phyloP scores from a whole-genome alignment of 257 asterid genomes.

The Primulina tabacum region DNA sequence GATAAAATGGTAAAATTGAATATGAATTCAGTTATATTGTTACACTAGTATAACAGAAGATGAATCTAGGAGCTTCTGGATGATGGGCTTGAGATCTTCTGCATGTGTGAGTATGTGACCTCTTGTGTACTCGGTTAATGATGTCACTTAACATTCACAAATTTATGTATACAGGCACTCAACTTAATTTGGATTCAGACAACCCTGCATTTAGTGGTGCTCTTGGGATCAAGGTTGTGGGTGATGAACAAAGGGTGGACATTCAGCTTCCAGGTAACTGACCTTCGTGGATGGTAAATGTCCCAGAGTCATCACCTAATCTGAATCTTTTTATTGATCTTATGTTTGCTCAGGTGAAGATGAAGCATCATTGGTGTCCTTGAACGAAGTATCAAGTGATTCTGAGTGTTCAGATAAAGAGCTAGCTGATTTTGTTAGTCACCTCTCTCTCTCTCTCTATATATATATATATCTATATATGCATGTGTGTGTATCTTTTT shows the following conservation, averaged over 20 bases:
- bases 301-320: slow-evolving; percentile 16
- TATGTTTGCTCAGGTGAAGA: slow-evolving; percentile 49
- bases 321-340: slow-evolving; percentile 17
- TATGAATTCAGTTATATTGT: too few relatives aligned
- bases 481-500: not conserved
- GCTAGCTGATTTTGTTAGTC: slow-evolving; percentile 68
- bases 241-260: slow-evolving; percentile 43
- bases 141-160: not conserved
- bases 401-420: slow-evolving; percentile 68
- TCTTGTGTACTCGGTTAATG: too few relatives aligned
- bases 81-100: too few relatives aligned
- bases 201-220: slow-evolving; percentile 40
- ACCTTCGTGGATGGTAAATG: slow-evolving; percentile 21
- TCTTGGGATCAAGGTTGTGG: slow-evolving; percentile 53
- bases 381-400: slow-evolving; percentile 50
- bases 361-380: slow-evolving; percentile 58
- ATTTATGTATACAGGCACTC: slow-evolving; percentile 41
- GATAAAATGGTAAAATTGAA: too few relatives aligned
- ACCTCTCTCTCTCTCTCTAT: slow-evolving; percentile 15
- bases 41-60: too few relatives aligned
- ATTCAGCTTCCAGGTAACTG: slow-evolving; percentile 73
- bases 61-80: too few relatives aligned
- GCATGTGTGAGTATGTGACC: too few relatives aligned
- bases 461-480: too few relatives aligned
- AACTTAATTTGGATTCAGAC: slow-evolving; percentile 29